Percentiles rank a stretch among this genome's conserved stretches.
phyloP scores from a whole-genome alignment of 2,329 filamentous ascomycete genomes.

The Colletotrichum sidae region DNA sequence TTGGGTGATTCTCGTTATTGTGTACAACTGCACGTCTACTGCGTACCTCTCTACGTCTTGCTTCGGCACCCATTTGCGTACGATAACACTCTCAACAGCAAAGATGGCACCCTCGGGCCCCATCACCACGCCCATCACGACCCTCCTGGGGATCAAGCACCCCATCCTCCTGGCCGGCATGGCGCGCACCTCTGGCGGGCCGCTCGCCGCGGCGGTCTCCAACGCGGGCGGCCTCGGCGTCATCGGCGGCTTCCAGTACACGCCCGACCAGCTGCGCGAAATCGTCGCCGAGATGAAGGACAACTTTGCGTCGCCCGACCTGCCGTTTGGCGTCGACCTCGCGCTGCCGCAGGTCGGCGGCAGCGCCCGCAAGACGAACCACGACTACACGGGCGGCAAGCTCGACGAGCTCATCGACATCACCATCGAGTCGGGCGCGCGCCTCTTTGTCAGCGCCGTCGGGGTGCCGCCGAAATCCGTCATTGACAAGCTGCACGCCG shows the following conservation, averaged over 20 bases:
- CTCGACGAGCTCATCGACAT: constrained; percentile 90
- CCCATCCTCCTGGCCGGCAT: constrained; percentile 94
- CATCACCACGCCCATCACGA: constrained; percentile 82
- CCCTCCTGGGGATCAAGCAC: constrained; percentile 84
- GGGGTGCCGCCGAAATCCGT: constrained; percentile 83
- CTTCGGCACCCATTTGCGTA: background rate
- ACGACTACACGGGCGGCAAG: constrained; percentile 93
- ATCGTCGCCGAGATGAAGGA: constrained; percentile 91
- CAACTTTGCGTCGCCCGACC: constrained; percentile 70
- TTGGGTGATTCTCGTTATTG: no score
- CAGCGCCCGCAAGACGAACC: constrained; percentile 87
- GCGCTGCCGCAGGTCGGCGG: constrained; percentile 91
- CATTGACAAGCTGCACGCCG: constrained; percentile 81
- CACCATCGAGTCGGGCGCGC: constrained; percentile 84
- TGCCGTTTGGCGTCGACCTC: constrained; percentile 92
- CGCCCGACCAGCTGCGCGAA: constrained; percentile 76
- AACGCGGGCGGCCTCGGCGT: constrained; percentile 89
- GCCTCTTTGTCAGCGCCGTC: constrained; percentile 87
- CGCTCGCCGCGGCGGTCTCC: constrained; percentile 85
- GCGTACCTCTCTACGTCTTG: background rate
- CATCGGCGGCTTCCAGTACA: constrained; percentile 79
- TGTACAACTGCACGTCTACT: background rate
- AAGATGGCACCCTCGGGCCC: constrained; percentile 59
- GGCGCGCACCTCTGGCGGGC: constrained; percentile 84
- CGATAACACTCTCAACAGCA: background rate